Evolutionary conservation across 2,329 filamentous ascomycete species (phyloP).

Genomic region (Polychaeton citri): DNA sequence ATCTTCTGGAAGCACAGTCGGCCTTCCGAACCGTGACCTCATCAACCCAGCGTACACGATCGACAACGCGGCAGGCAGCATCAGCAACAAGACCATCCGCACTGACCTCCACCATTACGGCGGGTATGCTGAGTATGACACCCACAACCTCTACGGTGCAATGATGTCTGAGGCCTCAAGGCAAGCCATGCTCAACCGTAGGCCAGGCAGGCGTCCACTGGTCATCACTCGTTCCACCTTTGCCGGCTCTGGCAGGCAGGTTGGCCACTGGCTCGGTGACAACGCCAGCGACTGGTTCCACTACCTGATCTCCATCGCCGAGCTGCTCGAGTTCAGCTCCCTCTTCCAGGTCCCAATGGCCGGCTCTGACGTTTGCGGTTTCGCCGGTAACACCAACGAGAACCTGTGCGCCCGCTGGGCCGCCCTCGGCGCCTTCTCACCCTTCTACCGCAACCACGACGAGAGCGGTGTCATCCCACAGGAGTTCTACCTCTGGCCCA

Average conservation of each 20-base stretch:
- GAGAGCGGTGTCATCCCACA: constrained; percentile 40
- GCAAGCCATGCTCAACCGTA: constrained; percentile 51
- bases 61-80: constrained; percentile 41
- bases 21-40: constrained; percentile 49
- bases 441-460: constrained; percentile 68
- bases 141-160: constrained; percentile 63
- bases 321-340: constrained; percentile 32
- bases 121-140: constrained; percentile 57
- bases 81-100: constrained; percentile 40
- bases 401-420: constrained; percentile 65
- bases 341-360: constrained; percentile 37
- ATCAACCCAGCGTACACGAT: constrained; percentile 54
- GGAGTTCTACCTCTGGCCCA: constrained; percentile 59
- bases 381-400: constrained; percentile 52
- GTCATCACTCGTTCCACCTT: constrained; percentile 68
- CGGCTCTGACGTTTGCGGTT: constrained; percentile 61
- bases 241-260: constrained; percentile 51
- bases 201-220: constrained; percentile 51
- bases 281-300: constrained; percentile 31
- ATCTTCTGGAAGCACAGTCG: constrained; percentile 23
- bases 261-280: constrained; percentile 51
- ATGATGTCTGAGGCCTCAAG: constrained; percentile 59
- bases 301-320: constrained; percentile 29
- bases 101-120: constrained; percentile 57
- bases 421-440: constrained; percentile 56